Evolutionary conservation across 2,329 filamentous ascomycete genomes (phyloP).

Genomic region (Blastomyces silverae): DNA sequence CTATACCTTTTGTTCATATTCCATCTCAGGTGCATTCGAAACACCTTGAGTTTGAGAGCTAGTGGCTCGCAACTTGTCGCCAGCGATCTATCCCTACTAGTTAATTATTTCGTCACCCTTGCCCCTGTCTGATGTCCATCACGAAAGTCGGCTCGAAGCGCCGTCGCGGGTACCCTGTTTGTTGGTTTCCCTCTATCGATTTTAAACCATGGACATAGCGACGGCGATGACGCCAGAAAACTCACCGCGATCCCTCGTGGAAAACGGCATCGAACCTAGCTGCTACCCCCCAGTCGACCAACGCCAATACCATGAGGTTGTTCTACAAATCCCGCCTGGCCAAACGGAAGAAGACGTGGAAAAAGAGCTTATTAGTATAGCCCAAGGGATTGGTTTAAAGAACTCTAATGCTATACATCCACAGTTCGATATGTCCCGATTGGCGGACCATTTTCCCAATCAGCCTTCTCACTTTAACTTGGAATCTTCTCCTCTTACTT

Average conservation of each 20-base stretch:
- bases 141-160: neutral
- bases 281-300: conserved; percentile 8
- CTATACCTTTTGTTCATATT: neutral
- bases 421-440: conserved; percentile 30
- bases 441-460: conserved; percentile 29
- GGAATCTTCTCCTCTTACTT: conserved; percentile 24
- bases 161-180: neutral
- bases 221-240: neutral
- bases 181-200: too few relatives aligned
- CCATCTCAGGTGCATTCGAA: neutral
- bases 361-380: conserved; percentile 35
- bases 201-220: neutral
- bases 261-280: neutral
- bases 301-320: conserved; percentile 14
- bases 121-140: conserved; percentile 1
- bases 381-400: conserved; percentile 34
- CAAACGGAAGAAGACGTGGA: conserved; percentile 36
- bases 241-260: neutral
- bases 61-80: neutral
- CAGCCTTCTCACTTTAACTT: conserved; percentile 21
- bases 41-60: neutral
- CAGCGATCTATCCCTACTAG: neutral
- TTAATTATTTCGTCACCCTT: conserved; percentile 4
- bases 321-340: conserved; percentile 11
- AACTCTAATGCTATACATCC: conserved; percentile 25